These are phyloP conservation scores for Ceratobasidium sp. DNA, from an alignment of 1,284 basidiomycete species.

Conservation along the genomic window DNA sequence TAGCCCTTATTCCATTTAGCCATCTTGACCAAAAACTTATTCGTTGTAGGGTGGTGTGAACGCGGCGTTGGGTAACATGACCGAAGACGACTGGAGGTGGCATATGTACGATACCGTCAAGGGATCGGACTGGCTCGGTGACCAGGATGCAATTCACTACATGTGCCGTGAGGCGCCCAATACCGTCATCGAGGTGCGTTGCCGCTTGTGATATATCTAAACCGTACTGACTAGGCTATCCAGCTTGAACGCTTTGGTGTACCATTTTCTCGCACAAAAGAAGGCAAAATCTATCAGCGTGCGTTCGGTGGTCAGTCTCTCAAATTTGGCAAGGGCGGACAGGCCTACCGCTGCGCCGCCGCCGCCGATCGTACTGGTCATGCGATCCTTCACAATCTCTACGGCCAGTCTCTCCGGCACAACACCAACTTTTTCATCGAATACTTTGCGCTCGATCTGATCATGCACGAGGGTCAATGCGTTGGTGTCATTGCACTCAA, in stretches of 20 bases:
- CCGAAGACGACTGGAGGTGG: slow-evolving; percentile 99
- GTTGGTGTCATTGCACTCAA: slow-evolving; percentile 99
- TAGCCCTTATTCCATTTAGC: neutral
- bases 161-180: slow-evolving; percentile 97
- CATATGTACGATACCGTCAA: slow-evolving; percentile 99
- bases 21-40: too few relatives aligned
- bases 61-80: slow-evolving; percentile 99
- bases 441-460: slow-evolving; percentile 97
- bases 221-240: neutral
- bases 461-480: slow-evolving; percentile 99
- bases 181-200: slow-evolving; percentile 85
- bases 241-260: slow-evolving; percentile 99
- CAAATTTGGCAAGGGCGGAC: slow-evolving; percentile 97
- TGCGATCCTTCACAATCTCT: slow-evolving; percentile 97
- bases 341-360: slow-evolving; percentile 98
- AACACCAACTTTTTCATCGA: slow-evolving; percentile 99
- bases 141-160: slow-evolving; percentile 99
- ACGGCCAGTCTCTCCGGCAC: slow-evolving; percentile 98
- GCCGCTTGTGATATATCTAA: neutral
- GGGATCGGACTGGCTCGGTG: slow-evolving; percentile 99
- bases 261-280: slow-evolving; percentile 98
- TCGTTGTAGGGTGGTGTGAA: slow-evolving; percentile 91
- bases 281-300: slow-evolving; percentile 99
- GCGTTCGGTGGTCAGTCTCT: slow-evolving; percentile 99
- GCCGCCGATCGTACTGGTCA: slow-evolving; percentile 99